Base-by-base conservation (phyloP, 2,329 filamentous ascomycete species). In the Hypoxylon sp. region DNA sequence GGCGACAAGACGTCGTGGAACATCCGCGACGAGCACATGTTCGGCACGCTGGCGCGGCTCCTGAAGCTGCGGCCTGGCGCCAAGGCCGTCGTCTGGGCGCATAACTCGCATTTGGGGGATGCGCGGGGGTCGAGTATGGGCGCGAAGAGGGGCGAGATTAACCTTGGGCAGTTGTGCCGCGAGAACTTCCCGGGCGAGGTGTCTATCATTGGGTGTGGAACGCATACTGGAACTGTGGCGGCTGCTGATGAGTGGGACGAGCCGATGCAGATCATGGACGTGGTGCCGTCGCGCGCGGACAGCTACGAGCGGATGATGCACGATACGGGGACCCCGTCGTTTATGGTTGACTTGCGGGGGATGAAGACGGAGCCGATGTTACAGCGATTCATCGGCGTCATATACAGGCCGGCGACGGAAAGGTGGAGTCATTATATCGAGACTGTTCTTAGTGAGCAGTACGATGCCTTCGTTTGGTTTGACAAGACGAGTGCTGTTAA, bases 101-200 rank as follows among this genome's bases (percentile, higher is more conserved):
- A 86, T 69, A 86, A 86, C 65, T 84, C 81, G 54, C 85, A 87
- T 54, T 74, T 85, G 10, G 85, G 84, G n/a, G 85, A 87, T 69
- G 85, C 85, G n/a, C 79, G 85, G 15, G 82, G 80, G 35, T 86
- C 84, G 5, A 82, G 80, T 60, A 86, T 86, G 84, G 82, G 83
- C 8, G 76, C 73, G 35, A 73, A 77, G 2, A 75, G 79, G 17
- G 80, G 80, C 6, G 83, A 86, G 73, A 73, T 86, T 52, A 87
- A 86, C 68, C 77, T 87, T n/a, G 85, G 85, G 0, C 85, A 87
- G 74, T 74, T 87, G n/a, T 86, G 83, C 72, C 70, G 66, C 21
- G 61, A 72, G 64, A 60, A 35, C 27, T 72, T 63, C 51, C 61
- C 57, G 1, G 62, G 39, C 19, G 55, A 57, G 21, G 66, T 69